Percentiles rank a stretch among this genome's conserved stretches.
Conservation (phyloP, 2,329 filamentous ascomycete species). For the Diaporthe sp. region DNA sequence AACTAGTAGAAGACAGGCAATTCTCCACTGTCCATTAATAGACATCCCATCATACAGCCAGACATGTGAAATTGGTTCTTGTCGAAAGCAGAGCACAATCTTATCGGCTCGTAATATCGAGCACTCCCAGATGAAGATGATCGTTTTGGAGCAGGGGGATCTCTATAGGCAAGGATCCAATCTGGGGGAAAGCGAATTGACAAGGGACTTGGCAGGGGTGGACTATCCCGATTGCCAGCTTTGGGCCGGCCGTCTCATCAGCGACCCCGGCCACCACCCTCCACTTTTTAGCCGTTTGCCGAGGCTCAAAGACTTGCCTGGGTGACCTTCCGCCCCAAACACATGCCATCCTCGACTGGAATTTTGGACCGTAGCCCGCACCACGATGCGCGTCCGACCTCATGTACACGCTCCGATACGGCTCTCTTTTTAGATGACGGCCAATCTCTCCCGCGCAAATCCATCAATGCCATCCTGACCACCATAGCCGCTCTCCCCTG, state of each 20-base stretch:
- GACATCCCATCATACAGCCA: neutral
- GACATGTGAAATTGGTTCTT: neutral
- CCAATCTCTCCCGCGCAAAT: constrained; percentile 8
- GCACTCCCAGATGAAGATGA: neutral
- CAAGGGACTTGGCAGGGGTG: constrained; percentile 22
- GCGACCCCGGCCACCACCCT: constrained; percentile 15
- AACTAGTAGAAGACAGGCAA: neutral
- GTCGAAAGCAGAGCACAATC: constrained; percentile 10
- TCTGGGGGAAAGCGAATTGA: constrained; percentile 29
- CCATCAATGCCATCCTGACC: constrained; percentile 15
- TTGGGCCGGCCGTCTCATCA: constrained; percentile 6
- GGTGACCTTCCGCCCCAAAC: constrained; percentile 1
- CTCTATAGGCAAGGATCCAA: neutral
- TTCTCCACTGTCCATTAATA: neutral
- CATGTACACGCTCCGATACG: neutral
- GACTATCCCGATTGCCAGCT: neutral
- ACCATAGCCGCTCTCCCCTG: constrained; percentile 1
- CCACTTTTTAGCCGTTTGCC: constrained; percentile 25
- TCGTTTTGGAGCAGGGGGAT: neutral
- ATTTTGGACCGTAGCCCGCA: constrained; percentile 12
- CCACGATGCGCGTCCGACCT: constrained; percentile 23
- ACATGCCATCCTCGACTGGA: constrained; percentile 11
- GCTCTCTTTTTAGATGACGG: constrained; percentile 8
- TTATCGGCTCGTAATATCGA: neutral
- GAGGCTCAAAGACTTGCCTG: constrained; percentile 9